phyloP scores from a whole-genome alignment of 108 stramenopile species.

The Nannochloropsis salina region DNA sequence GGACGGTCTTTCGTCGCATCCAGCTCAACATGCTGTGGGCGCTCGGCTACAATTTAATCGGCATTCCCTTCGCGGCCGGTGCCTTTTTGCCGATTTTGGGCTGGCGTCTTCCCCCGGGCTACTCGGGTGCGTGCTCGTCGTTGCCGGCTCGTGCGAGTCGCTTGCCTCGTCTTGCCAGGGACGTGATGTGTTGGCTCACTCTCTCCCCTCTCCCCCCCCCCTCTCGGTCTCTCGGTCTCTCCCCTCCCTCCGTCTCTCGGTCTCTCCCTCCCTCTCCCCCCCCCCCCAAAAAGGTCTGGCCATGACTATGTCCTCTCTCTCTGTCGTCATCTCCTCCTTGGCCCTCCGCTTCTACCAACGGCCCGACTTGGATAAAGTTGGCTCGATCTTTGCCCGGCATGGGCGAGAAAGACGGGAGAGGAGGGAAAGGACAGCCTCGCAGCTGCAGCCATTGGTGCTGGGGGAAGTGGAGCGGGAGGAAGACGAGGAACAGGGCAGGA shows the following conservation, averaged over 20 bases:
- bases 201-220: not conserved
- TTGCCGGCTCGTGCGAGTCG: not conserved
- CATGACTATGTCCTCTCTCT: constrained; percentile 46
- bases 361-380: constrained; percentile 27
- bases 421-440: not conserved
- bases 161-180: not conserved
- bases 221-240: not conserved
- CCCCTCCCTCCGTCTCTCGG: not conserved
- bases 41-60: constrained; percentile 84
- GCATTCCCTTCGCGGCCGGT: constrained; percentile 94
- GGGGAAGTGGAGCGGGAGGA: not conserved
- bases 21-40: constrained; percentile 82
- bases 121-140: not conserved
- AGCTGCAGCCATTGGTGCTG: not conserved
- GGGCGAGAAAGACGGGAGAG: not conserved
- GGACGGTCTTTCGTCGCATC: constrained; percentile 72
- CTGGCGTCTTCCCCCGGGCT: not conserved
- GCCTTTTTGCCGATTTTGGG: constrained; percentile 73
- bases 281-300: constrained; percentile 18
- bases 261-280: not conserved
- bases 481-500: not conserved
- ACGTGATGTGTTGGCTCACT: not conserved
- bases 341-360: constrained; percentile 43
- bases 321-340: constrained; percentile 45
- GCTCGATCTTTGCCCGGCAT: not conserved